Base-by-base conservation (phyloP, 179 eudicot species). In the Gypsophila paniculata region DNA sequence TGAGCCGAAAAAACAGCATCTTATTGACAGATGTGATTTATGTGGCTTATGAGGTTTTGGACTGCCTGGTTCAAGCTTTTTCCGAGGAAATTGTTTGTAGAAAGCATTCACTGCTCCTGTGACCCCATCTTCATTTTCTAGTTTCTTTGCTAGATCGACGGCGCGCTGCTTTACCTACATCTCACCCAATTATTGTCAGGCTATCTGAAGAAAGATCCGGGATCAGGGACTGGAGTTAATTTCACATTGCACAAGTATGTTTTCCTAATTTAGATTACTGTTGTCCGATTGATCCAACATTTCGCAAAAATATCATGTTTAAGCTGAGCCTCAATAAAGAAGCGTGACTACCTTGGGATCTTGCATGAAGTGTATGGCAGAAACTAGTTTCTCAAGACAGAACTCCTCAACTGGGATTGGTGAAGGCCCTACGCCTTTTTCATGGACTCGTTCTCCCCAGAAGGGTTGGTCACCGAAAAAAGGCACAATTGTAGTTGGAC, bases 401-500 rank as follows among this genome's bases (percentile, higher is more conserved):
- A 91, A 91, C 36, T 91, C 90, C 38, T 91, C 90, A 18, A 89
- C 69, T 4, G 90, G 88, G 63, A 91, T 85, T 13, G 97, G 97
- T 57, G 86, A 71, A 65, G 97, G 97, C 39, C 97, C 97, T 72
- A 89, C 79, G 38, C 97, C 95, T 78, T 85, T 87, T 51, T 85
- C 88, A 77, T 87, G 88, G 63, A 91, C 92, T 72, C 78, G 86
- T 63, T 87, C 90, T 46, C 97, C 97, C 97, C 97, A 89, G 69
- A 91, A 91, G 13, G 92, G 97, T 72, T 91, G 97, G 81, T 91
- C 97, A 59, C 97, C 97, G 53, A 91, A 91, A 82, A 91, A 91
- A 21, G 97, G 97, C 61, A 91, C 91, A 42, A 91, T 82, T 25
- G 97, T 81, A 57, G 97, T 91, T 17, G 97, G 97, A 74, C 97